These are phyloP conservation scores for Penicillium ochrochloron DNA, from an alignment of 495 filamentous ascomycete species.

Conservation along the genomic window DNA sequence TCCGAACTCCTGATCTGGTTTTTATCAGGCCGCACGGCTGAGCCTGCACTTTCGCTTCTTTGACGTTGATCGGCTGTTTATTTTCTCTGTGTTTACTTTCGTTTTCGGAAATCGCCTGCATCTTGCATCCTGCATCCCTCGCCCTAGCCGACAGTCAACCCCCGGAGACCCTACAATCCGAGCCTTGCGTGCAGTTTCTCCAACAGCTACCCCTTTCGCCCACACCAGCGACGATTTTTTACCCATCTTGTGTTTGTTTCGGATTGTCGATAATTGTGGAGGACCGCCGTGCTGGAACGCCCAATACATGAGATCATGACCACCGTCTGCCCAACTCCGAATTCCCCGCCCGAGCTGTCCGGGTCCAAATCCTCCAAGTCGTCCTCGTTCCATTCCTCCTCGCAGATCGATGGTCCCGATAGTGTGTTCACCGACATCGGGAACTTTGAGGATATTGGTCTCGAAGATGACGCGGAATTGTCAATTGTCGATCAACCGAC, in stretches of 20 bases:
- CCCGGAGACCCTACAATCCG: constrained; percentile 9
- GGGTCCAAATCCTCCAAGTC: constrained; percentile 88
- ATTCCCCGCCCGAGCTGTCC: constrained; percentile 82
- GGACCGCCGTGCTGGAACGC: constrained; percentile 17
- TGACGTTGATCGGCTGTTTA: constrained; percentile 26
- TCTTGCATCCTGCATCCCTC: constrained; percentile 15
- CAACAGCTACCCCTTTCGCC: constrained; percentile 24
- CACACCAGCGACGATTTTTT: constrained; percentile 22
- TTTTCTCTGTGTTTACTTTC: constrained; percentile 22
- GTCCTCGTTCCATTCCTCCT: constrained; percentile 83
- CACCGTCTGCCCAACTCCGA: constrained; percentile 62
- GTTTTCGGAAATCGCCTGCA: constrained; percentile 8
- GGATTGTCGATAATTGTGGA: constrained; percentile 17
- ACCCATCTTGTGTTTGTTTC: constrained; percentile 15
- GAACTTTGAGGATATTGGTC: constrained; percentile 92
- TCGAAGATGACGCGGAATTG: constrained; percentile 67
- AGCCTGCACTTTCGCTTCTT: constrained; percentile 34
- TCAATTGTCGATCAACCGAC: constrained; percentile 33
- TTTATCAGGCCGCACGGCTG: constrained; percentile 36
- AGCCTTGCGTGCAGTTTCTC: constrained; percentile 29
- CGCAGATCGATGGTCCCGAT: constrained; percentile 66
- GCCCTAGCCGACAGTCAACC: constrained; percentile 1
- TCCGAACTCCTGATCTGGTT: constrained; percentile 38
- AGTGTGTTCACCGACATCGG: constrained; percentile 68
- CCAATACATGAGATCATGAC: constrained; percentile 60